phyloP scores from a whole-genome alignment of 1,139 yeast species.

The Pichia sp. region DNA sequence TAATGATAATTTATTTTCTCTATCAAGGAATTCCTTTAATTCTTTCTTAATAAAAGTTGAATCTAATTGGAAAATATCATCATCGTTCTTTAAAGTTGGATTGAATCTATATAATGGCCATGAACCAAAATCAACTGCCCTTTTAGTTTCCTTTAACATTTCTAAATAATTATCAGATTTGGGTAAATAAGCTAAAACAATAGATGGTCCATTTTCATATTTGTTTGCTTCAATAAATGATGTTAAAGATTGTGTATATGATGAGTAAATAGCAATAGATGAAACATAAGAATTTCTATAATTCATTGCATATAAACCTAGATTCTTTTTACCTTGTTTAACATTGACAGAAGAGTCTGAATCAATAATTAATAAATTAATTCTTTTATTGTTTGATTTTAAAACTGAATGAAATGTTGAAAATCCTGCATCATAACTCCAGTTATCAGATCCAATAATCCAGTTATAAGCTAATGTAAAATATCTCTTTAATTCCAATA shows the following conservation, averaged over 20 bases:
- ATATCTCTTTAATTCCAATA: constrained; percentile 41
- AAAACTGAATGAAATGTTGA: constrained; percentile 87
- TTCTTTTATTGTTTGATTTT: constrained; percentile 58
- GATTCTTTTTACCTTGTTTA: constrained; percentile 71
- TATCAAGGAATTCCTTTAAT: constrained; percentile 71
- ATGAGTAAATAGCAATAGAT: constrained; percentile 87
- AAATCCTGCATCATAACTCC: constrained; percentile 90
- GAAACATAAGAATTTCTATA: constrained; percentile 89
- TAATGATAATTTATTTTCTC: constrained; percentile 80
- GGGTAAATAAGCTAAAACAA: constrained; percentile 87
- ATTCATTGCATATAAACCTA: constrained; percentile 93
- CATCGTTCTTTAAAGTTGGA: constrained; percentile 46
- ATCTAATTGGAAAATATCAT: constrained; percentile 66
- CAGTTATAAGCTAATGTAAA: constrained; percentile 54
- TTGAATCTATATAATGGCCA: constrained; percentile 93
- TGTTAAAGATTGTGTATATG: constrained; percentile 87
- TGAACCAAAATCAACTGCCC: constrained; percentile 86
- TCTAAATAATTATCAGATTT: constrained; percentile 59
- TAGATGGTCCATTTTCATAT: constrained; percentile 76
- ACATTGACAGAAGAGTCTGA: constrained; percentile 70
- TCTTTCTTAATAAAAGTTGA: constrained; percentile 77
- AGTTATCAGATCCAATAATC: constrained; percentile 91
- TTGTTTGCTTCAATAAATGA: constrained; percentile 85
- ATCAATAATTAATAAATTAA: constrained; percentile 83
- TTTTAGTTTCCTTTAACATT: constrained; percentile 78